Base-by-base conservation (phyloP, 495 filamentous ascomycete genomes). In the Penicillium parvum region DNA sequence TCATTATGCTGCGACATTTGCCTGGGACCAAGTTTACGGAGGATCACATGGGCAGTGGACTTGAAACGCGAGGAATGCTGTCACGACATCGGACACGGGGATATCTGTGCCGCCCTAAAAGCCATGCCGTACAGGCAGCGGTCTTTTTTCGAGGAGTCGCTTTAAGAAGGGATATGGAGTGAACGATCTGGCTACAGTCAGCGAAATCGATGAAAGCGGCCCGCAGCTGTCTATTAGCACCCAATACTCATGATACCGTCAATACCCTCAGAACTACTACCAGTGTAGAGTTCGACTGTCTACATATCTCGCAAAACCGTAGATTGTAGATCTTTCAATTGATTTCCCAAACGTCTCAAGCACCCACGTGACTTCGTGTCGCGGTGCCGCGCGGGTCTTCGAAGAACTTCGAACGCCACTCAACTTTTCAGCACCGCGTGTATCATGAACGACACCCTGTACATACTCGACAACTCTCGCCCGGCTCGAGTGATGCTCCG, bases 341-440 rank as follows among this genome's bases (percentile, higher is more conserved):
- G 36, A 39, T 27, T 26, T 18, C 22, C 21, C 22, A 39, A 18
- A 21, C 21, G 26, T 19, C 17, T 11, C 9, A 26, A 26, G 20
- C n/a, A 15, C 7, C 32, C 65, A 69, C 58, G 64, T 69, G 65
- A 64, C 50, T 54, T 60, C 65, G 65, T 55, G 65, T 61, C 62
- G 58, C 56, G n/a, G n/a, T n/a, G 59, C 49, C 45, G 49, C 43
- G 38, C 57, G 58, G 60, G 55, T 35, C 26, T 40, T 28, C 41
- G 18, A 19, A 22, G 25, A 18, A 34, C 23, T 35, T 37, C n/a
- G 27, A 21, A 40, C 40, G 40, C 30, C 40, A 34, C 41, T 34
- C 22, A 16, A 32, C 22, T 35, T 30, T 35, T 41, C 19, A 21
- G 26, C 12, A 12, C 15, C 17, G 18, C 19, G 18, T 32, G 12